Conservation (phyloP, 2,329 filamentous ascomycete genomes). For the Verticillium dahliae region DNA sequence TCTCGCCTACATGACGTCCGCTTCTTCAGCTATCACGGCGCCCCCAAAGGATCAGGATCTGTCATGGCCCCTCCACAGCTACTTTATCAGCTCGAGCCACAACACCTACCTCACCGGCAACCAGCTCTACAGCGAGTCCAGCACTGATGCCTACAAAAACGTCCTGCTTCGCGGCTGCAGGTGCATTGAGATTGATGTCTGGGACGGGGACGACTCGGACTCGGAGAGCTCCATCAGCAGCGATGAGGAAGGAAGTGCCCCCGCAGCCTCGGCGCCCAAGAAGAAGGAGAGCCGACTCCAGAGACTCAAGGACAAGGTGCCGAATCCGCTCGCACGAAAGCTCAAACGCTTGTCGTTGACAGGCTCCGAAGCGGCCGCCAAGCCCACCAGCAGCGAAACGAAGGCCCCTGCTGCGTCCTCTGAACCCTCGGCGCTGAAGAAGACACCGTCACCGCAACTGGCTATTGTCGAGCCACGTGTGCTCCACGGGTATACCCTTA, state of each 20-base stretch:
- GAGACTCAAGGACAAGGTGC: constrained; percentile 56
- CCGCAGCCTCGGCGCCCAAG: neutral
- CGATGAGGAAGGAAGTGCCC: constrained; percentile 16
- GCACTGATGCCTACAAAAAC: constrained; percentile 80
- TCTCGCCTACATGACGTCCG: constrained; percentile 49
- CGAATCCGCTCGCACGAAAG: constrained; percentile 34
- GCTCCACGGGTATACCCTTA: constrained; percentile 83
- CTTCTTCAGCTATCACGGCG: constrained; percentile 33
- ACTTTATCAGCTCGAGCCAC: constrained; percentile 91
- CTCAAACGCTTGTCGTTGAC: neutral
- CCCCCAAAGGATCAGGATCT: constrained; percentile 43
- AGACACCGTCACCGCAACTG: constrained; percentile 14
- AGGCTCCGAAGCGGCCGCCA: neutral
- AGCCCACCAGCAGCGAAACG: neutral
- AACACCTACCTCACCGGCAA: constrained; percentile 91
- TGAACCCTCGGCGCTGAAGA: constrained; percentile 2
- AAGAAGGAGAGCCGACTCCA: constrained; percentile 52
- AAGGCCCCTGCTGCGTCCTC: neutral
- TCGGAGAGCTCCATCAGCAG: constrained; percentile 53
- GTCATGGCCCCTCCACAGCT: constrained; percentile 76
- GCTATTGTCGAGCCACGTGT: constrained; percentile 63
- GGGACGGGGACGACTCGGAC: constrained; percentile 77
- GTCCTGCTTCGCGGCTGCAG: constrained; percentile 79
- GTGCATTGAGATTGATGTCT: constrained; percentile 92
- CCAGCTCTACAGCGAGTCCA: constrained; percentile 80